Base-by-base conservation (phyloP, 805 yeast genomes). In the Candida lessepsii region DNA sequence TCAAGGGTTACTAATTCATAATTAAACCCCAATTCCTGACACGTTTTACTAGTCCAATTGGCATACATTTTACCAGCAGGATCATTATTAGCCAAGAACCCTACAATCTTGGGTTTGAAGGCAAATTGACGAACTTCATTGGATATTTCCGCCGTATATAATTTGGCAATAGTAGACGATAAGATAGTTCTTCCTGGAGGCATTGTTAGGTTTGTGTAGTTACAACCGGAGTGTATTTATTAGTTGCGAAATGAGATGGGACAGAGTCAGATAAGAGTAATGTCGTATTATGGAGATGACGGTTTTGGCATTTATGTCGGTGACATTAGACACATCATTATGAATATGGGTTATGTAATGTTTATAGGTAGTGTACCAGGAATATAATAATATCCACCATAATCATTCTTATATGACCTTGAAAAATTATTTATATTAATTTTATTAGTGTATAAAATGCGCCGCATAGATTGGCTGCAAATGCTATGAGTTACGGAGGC, bases 21-120 rank as follows among this genome's bases (percentile, higher is more conserved):
- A 25, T 76, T 67, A 65, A 93, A 89, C 0, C 99, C 99, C 42
- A 89, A 65, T 15, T 86, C 81, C 54, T 80, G 83, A 50, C 93
- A 80, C 1, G 98, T 91, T 58, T 88, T 90, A 20, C 84, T 86
- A 0, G 99, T 91, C 96, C 97, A 93, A 36, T 80, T 81, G 35
- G 99, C 98, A 60, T 93, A 93, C 85, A 85, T 85, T 54, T 76
- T 76, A 5, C 96, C 98, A 9, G 98, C 96, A 2, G 97, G 98
- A 53, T 93, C 99, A 11, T 74, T 71, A 60, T 93, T 93, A 11
- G 97, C 97, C 29, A 93, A 70, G 46, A 93, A 80, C 0, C 99
- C 99, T 24, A 91, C 97, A 28, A 93, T 68, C 49, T 75, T 76
- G 5, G 98, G 98, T 23, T 73, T 69, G 46, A 76, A 67, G 9